These are phyloP conservation scores for Cyclotella kingstonii DNA, from an alignment of 108 stramenopile species.

Conservation along the genomic window DNA sequence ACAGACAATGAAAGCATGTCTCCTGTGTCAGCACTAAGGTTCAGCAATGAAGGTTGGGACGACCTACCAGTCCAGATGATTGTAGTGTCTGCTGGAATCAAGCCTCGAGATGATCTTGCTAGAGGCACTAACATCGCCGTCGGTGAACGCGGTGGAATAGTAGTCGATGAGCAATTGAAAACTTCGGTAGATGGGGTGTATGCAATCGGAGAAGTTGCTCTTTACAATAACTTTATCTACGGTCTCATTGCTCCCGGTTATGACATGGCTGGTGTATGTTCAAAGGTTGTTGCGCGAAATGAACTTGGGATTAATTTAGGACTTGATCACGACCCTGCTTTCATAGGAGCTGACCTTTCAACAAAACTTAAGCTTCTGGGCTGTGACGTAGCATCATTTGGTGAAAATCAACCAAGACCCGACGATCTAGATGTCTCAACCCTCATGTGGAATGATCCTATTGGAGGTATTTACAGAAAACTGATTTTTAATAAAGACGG, in stretches of 20 bases:
- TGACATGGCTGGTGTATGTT: slow-evolving; percentile 87
- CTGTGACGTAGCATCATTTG: slow-evolving; percentile 94
- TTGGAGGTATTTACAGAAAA: slow-evolving; percentile 87
- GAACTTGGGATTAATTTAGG: slow-evolving; percentile 54
- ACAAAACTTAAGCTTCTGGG: slow-evolving; percentile 96
- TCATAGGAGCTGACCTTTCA: slow-evolving; percentile 89
- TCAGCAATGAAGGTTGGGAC: slow-evolving; percentile 87
- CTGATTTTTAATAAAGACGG: slow-evolving; percentile 93
- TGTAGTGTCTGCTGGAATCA: slow-evolving; percentile 88
- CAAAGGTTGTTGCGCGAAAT: slow-evolving; percentile 71
- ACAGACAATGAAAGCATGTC: slow-evolving; percentile 67
- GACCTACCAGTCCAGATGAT: slow-evolving; percentile 91
- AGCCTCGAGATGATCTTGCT: slow-evolving; percentile 91
- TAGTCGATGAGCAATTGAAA: slow-evolving; percentile 81
- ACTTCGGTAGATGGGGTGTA: slow-evolving; percentile 81
- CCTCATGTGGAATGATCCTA: slow-evolving; percentile 89
- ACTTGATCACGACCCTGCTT: slow-evolving; percentile 54
- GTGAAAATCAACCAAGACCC: slow-evolving; percentile 79
- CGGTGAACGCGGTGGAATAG: slow-evolving; percentile 88
- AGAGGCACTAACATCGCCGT: slow-evolving; percentile 64
- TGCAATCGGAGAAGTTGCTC: slow-evolving; percentile 91
- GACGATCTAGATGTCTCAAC: slow-evolving; percentile 81
- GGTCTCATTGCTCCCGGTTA: slow-evolving; percentile 93
- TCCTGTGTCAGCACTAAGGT: slow-evolving; percentile 72
- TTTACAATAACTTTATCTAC: slow-evolving; percentile 92